Percentiles rank a stretch among this genome's conserved stretches.
Conservation (phyloP, 768 basidiomycete genomes). For the Amanita molliuscula region DNA sequence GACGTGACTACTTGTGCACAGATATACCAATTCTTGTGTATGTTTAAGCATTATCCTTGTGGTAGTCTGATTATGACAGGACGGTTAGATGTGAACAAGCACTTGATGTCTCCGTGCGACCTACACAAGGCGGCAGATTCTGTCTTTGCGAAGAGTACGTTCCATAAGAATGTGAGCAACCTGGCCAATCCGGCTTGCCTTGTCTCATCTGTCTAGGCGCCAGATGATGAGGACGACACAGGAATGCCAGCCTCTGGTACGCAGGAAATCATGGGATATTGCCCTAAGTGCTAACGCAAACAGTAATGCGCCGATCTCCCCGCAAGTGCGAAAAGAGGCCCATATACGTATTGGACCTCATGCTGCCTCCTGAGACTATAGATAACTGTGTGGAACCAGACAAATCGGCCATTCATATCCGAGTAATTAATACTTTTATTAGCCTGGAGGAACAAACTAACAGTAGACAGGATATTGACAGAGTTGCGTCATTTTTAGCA, state of each 20-base stretch:
- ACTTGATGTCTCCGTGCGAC: slow-evolving; percentile 55
- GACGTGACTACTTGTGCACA: slow-evolving; percentile 20
- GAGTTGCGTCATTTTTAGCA: slow-evolving; percentile 45
- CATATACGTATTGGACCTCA: slow-evolving; percentile 75
- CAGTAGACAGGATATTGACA: slow-evolving; percentile 42
- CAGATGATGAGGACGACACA: slow-evolving; percentile 52
- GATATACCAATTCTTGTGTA: slow-evolving; percentile 86
- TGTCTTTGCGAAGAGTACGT: slow-evolving; percentile 57
- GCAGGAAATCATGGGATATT: neutral
- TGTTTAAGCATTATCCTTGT: slow-evolving; percentile 15
- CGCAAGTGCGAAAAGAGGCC: slow-evolving; percentile 72
- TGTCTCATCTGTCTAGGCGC: slow-evolving; percentile 38
- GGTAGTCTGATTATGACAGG: neutral
- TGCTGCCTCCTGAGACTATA: slow-evolving; percentile 51
- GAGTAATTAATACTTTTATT: slow-evolving; percentile 31
- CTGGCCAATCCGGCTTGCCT: neutral
- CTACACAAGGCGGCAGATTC: slow-evolving; percentile 61
- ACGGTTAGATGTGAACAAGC: slow-evolving; percentile 64
- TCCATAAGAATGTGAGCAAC: slow-evolving; percentile 56
- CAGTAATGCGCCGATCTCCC: slow-evolving; percentile 62
- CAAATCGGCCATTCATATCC: slow-evolving; percentile 57
- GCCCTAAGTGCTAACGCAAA: slow-evolving; percentile 7
- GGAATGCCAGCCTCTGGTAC: slow-evolving; percentile 33
- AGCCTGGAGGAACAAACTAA: slow-evolving; percentile 8
- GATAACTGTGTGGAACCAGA: slow-evolving; percentile 79